Conservation (phyloP, 805 yeast species). For the Lipomyces yamadae region DNA sequence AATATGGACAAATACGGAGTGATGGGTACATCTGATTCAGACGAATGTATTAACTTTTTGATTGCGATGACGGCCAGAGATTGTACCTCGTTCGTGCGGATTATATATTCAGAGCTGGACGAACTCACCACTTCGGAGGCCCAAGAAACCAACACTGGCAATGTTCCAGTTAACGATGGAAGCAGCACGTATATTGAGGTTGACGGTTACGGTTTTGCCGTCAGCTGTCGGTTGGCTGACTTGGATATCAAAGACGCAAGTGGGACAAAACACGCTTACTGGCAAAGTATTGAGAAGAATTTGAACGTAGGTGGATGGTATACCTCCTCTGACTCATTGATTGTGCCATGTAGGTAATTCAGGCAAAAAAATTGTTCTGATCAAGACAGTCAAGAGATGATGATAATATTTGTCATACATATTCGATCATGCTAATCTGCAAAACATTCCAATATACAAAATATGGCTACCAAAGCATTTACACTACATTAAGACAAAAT, state of each 20-base stretch:
- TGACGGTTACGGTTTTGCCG: slow-evolving; percentile 41
- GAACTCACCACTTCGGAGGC: neutral
- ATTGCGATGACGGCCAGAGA: slow-evolving; percentile 62
- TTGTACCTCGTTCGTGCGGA: slow-evolving; percentile 57
- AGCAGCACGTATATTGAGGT: neutral
- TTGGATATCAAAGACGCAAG: slow-evolving; percentile 32
- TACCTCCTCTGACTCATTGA: slow-evolving; percentile 8
- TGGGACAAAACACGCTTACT: slow-evolving; percentile 50
- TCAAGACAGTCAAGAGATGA: neutral
- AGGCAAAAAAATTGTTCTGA: neutral
- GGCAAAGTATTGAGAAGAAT: slow-evolving; percentile 53
- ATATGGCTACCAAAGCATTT: neutral
- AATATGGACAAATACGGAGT: slow-evolving; percentile 31
- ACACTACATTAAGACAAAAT: neutral
- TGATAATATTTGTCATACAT: neutral
- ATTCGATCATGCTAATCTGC: neutral
- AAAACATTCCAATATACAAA: neutral
- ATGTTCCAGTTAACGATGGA: neutral
- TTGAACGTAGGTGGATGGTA: slow-evolving; percentile 36
- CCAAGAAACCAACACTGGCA: neutral
- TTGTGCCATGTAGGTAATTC: neutral
- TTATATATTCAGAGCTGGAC: slow-evolving; percentile 28
- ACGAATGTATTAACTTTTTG: slow-evolving; percentile 44
- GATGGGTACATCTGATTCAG: slow-evolving; percentile 38
- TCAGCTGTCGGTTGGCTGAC: slow-evolving; percentile 50